phyloP scores from a whole-genome alignment of 176 grass and related monocot genomes.

The Panicum miliaceum region DNA sequence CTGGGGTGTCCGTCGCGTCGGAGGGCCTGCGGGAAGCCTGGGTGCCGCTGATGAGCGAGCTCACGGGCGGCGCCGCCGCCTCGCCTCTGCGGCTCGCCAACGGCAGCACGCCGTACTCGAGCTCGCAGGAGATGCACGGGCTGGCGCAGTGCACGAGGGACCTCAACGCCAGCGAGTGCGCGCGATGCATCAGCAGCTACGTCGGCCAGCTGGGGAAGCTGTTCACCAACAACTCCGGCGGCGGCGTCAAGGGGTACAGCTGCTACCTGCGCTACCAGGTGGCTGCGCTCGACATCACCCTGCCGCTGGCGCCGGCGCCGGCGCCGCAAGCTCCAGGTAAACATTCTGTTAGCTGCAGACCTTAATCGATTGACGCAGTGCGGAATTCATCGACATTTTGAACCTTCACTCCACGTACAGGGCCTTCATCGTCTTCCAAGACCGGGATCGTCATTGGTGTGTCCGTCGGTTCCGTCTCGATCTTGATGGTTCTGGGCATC shows the following conservation, averaged over 20 bases:
- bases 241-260: slow-evolving; percentile 32
- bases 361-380: too few relatives aligned
- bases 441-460: not conserved
- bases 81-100: slow-evolving; percentile 14
- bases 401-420: too few relatives aligned
- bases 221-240: slow-evolving; percentile 21
- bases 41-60: not conserved
- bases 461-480: not conserved
- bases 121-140: slow-evolving; percentile 30
- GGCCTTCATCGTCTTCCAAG: not conserved
- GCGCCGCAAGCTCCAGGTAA: too few relatives aligned
- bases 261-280: slow-evolving; percentile 41
- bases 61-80: not conserved
- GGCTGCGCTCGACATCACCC: slow-evolving; percentile 1
- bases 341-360: too few relatives aligned
- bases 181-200: not conserved
- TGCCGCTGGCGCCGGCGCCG: not conserved
- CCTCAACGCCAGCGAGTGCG: slow-evolving; percentile 26
- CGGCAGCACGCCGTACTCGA: not conserved
- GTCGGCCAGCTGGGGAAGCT: rapidly evolving
- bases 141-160: slow-evolving; percentile 64
- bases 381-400: too few relatives aligned
- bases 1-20: not conserved
- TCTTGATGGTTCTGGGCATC: not conserved
- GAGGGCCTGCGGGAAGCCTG: not conserved